Percentiles rank a stretch among this genome's conserved stretches.
Evolutionary conservation across 305 asterid genomes (phyloP).

Genomic region (Plantago lanceolata): DNA sequence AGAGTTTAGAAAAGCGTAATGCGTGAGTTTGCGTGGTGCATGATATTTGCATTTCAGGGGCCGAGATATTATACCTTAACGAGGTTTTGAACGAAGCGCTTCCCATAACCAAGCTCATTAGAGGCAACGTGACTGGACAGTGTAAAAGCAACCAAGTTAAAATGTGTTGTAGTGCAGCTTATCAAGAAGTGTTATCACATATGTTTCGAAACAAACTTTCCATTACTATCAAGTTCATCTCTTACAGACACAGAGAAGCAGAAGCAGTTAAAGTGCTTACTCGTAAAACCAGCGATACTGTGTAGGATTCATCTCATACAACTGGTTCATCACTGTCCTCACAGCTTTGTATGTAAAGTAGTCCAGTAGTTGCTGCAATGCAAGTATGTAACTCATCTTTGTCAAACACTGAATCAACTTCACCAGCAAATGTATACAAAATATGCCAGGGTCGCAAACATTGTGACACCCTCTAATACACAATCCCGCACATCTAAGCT

Average conservation of each 20-base stretch:
- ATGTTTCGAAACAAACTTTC: too few relatives aligned
- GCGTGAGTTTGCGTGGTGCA: not conserved
- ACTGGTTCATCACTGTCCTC: constrained; percentile 82
- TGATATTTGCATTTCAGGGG: not conserved
- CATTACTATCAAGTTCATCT: not conserved
- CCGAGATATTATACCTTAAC: constrained; percentile 50
- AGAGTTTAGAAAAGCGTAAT: not conserved
- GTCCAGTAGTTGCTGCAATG: constrained; percentile 62
- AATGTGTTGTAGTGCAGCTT: not conserved
- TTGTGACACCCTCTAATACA: too few relatives aligned
- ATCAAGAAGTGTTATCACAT: too few relatives aligned
- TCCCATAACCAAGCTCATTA: constrained; percentile 62
- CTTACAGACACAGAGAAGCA: not conserved
- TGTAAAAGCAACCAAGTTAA: not conserved
- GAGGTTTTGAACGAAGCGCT: constrained; percentile 65
- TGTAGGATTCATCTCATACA: constrained; percentile 87
- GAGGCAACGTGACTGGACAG: constrained; percentile 22
- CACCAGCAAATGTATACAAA: not conserved
- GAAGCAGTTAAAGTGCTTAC: constrained; percentile 35
- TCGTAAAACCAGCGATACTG: constrained; percentile 78
- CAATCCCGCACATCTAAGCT: too few relatives aligned
- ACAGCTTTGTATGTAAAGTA: constrained; percentile 91
- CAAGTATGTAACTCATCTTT: not conserved
- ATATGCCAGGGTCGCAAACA: too few relatives aligned
- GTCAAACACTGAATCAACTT: not conserved